phyloP scores from a whole-genome alignment of 208 protist genomes.

The Leishmania aethiopica region DNA sequence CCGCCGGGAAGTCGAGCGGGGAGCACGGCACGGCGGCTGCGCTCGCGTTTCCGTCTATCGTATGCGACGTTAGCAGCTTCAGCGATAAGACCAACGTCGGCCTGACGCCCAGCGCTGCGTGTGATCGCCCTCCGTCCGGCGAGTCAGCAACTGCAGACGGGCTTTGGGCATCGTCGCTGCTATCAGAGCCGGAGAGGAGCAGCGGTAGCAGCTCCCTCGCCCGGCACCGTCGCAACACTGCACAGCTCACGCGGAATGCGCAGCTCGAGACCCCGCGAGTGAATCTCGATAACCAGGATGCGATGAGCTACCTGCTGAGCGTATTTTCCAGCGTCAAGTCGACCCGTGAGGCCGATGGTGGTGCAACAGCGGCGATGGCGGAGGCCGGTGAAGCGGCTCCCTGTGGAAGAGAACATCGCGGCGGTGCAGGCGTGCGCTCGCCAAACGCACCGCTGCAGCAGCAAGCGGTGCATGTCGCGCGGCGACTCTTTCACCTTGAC shows the following conservation, averaged over 20 bases:
- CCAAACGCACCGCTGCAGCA: slow-evolving; percentile 1
- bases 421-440: not conserved
- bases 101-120: not conserved
- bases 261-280: not conserved
- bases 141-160: not conserved
- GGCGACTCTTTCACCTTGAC: not conserved
- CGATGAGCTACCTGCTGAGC: slow-evolving; percentile 40
- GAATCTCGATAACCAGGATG: slow-evolving; percentile 10
- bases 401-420: not conserved
- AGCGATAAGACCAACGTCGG: not conserved
- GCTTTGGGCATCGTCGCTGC: not conserved
- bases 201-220: not conserved
- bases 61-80: not conserved
- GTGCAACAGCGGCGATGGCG: no score
- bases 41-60: not conserved
- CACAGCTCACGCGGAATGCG: not conserved
- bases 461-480: not conserved
- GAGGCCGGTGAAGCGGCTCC: not conserved
- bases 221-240: not conserved
- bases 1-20: not conserved
- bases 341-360: not conserved
- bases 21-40: not conserved
- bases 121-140: not conserved
- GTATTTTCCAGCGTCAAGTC: slow-evolving; percentile 24
- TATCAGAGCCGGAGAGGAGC: not conserved